These are phyloP conservation scores for Articulospora tetracladia DNA, from an alignment of 495 filamentous ascomycete species.

Conservation along the genomic window DNA sequence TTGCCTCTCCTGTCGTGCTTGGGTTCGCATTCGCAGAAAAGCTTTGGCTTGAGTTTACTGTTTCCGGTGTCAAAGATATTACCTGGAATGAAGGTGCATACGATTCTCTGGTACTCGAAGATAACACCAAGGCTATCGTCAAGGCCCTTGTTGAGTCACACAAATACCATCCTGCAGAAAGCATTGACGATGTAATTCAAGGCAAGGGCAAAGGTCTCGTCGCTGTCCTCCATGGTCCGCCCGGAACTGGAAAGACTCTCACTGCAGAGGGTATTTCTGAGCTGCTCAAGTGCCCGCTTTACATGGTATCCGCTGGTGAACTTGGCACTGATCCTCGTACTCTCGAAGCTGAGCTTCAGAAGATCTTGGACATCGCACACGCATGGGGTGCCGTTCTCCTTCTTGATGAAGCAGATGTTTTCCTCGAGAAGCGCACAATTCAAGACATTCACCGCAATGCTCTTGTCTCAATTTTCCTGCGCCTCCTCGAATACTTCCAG, in stretches of 20 bases:
- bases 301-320: constrained; percentile 81
- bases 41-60: constrained; percentile 85
- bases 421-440: constrained; percentile 68
- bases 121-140: constrained; percentile 76
- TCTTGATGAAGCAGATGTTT: constrained; percentile 77
- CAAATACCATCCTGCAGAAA: constrained; percentile 73
- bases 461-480: constrained; percentile 71
- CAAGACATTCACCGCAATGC: constrained; percentile 74
- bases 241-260: constrained; percentile 85
- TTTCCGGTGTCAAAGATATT: constrained; percentile 79
- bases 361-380: constrained; percentile 84
- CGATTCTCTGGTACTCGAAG: constrained; percentile 68
- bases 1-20: constrained; percentile 87
- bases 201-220: constrained; percentile 77
- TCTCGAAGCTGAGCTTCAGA: constrained; percentile 75
- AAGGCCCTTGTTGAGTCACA: constrained; percentile 77
- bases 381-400: constrained; percentile 81
- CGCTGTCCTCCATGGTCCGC: constrained; percentile 74
- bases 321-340: constrained; percentile 75
- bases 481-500: constrained; percentile 62
- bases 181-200: constrained; percentile 79
- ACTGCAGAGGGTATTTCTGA: constrained; percentile 87
- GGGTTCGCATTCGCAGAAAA: constrained; percentile 92
- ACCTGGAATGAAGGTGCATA: constrained; percentile 82
- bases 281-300: constrained; percentile 75